These are phyloP conservation scores for Amanita thiersii DNA, from an alignment of 768 basidiomycete genomes.

Conservation along the genomic window DNA sequence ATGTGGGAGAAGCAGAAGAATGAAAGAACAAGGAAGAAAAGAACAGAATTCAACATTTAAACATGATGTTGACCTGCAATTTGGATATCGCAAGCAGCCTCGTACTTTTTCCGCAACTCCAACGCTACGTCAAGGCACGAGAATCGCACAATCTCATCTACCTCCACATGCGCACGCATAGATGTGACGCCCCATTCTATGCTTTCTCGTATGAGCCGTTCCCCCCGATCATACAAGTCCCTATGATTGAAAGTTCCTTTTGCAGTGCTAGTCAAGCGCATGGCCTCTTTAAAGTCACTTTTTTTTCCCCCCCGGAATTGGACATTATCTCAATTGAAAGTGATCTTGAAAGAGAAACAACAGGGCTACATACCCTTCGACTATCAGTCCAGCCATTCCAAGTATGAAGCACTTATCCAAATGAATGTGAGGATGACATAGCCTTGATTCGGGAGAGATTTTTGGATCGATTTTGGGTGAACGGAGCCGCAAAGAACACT, in stretches of 20 bases:
- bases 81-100: slow-evolving; percentile 43
- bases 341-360: neutral
- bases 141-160: slow-evolving; percentile 45
- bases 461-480: neutral
- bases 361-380: slow-evolving; percentile 35
- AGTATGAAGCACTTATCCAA: slow-evolving; percentile 66
- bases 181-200: slow-evolving; percentile 54
- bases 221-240: slow-evolving; percentile 45
- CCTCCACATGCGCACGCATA: slow-evolving; percentile 64
- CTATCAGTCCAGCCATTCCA: slow-evolving; percentile 42
- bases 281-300: slow-evolving; percentile 50
- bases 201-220: slow-evolving; percentile 46
- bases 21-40: no score
- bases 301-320: no score
- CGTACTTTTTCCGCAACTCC: slow-evolving; percentile 36
- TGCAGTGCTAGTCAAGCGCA: slow-evolving; percentile 40
- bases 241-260: slow-evolving; percentile 32
- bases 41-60: neutral
- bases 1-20: no score
- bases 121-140: slow-evolving; percentile 47
- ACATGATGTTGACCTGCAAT: slow-evolving; percentile 34
- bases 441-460: slow-evolving; percentile 12
- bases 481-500: neutral
- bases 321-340: no score
- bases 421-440: slow-evolving; percentile 61